These are phyloP conservation scores for Trichoderma brevicompactum DNA, from an alignment of 2,329 filamentous ascomycete genomes.

Conservation along the genomic window DNA sequence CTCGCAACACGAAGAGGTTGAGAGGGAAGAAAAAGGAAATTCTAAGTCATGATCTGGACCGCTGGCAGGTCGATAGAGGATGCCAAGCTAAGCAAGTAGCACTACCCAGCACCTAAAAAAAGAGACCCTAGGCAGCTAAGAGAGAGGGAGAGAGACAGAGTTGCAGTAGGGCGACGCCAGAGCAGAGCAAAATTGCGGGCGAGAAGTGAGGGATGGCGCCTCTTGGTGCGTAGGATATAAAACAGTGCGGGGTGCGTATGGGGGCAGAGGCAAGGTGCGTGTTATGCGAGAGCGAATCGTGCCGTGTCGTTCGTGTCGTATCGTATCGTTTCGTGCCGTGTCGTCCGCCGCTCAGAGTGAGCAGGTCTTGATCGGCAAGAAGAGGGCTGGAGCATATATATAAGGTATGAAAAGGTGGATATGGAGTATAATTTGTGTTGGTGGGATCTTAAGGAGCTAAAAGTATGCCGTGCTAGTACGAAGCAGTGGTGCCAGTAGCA, in stretches of 20 bases:
- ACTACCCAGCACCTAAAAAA: not conserved
- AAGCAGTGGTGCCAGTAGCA: not conserved
- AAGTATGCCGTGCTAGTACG: not conserved
- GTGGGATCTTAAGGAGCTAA: not conserved
- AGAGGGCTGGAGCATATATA: not conserved
- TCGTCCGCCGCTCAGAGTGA: not conserved
- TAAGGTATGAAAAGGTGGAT: not conserved
- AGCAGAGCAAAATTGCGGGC: not conserved
- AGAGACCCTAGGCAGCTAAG: not conserved
- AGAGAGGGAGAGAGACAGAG: slow-evolving; percentile 5
- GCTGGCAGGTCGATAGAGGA: slow-evolving; percentile 3
- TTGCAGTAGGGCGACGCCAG: slow-evolving; percentile 15
- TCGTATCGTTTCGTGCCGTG: not conserved
- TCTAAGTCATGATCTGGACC: slow-evolving; percentile 13
- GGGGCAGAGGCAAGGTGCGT: not conserved
- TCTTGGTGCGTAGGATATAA: slow-evolving; percentile 16
- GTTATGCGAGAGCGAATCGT: not conserved
- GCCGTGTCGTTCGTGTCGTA: not conserved
- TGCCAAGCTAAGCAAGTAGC: slow-evolving; percentile 2
- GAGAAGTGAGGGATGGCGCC: slow-evolving; percentile 1
- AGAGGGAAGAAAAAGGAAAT: slow-evolving; percentile 3
- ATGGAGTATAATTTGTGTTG: no score
- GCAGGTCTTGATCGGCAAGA: not conserved
- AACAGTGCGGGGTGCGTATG: slow-evolving; percentile 18
- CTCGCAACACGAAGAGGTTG: slow-evolving; percentile 3